Evolutionary conservation across 441 rosid species (phyloP).

Genomic region (Aleurites moluccanus): DNA sequence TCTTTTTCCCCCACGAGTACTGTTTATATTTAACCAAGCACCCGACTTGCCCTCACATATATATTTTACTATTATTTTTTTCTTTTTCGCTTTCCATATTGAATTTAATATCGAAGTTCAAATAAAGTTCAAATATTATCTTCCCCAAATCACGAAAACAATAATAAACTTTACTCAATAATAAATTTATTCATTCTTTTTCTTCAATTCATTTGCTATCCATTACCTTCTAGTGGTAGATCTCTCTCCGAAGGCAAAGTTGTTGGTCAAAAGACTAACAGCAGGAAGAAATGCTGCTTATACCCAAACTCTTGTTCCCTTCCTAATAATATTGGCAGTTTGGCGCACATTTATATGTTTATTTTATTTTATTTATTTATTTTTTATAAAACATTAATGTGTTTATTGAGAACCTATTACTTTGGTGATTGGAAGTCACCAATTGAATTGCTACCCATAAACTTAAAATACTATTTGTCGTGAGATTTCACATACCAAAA

Average conservation of each 20-base stretch:
- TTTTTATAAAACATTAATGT: no score
- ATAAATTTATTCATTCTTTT: background rate
- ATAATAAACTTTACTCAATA: background rate
- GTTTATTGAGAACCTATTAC: background rate
- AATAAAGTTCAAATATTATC: background rate
- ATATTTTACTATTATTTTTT: background rate
- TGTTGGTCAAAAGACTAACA: no score
- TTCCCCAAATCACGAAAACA: background rate
- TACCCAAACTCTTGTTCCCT: background rate
- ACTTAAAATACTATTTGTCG: background rate
- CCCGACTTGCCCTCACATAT: background rate
- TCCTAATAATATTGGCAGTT: background rate
- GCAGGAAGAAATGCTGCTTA: background rate
- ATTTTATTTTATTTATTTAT: no score
- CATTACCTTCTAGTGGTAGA: background rate
- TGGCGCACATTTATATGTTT: background rate
- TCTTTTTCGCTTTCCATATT: background rate
- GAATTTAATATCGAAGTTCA: background rate
- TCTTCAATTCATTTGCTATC: background rate
- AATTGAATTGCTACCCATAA: background rate
- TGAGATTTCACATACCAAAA: background rate
- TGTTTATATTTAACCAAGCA: background rate
- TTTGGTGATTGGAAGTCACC: no score
- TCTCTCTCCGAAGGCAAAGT: background rate
- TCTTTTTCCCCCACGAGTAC: background rate